phyloP scores from a whole-genome alignment of 202 grass and related monocot genomes.

The Dendrocalamus latiflorus region DNA sequence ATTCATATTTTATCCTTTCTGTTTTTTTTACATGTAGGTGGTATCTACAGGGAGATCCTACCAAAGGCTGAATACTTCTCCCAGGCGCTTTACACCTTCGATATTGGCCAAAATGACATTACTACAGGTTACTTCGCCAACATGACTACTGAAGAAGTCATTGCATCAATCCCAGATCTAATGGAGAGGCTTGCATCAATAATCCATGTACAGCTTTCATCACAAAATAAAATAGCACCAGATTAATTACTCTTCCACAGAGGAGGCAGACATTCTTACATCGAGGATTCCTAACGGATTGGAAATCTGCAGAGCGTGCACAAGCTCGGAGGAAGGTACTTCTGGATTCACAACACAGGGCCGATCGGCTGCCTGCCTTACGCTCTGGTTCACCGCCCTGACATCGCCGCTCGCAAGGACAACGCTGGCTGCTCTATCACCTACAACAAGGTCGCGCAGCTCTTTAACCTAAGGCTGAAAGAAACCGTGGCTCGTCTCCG shows the following conservation, averaged over 20 bases:
- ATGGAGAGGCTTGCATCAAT: conserved; percentile 56
- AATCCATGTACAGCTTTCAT: conserved; percentile 40
- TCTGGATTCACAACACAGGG: conserved; percentile 92
- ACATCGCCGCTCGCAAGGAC: conserved; percentile 28
- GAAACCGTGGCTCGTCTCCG: conserved; percentile 59
- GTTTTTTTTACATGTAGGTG: conserved; percentile 30
- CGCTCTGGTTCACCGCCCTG: conserved; percentile 39
- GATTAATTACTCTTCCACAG: background rate
- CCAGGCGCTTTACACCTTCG: conserved; percentile 84
- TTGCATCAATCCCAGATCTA: conserved; percentile 60
- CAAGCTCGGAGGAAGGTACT: conserved; percentile 50
- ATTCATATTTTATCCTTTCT: too few species aligned
- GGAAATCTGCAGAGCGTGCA: conserved; percentile 37
- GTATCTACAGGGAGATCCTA: conserved; percentile 60
- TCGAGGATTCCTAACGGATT: background rate
- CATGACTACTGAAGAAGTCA: conserved; percentile 48
- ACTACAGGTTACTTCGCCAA: conserved; percentile 63
- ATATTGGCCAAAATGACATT: conserved; percentile 87
- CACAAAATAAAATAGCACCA: background rate
- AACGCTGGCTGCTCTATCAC: conserved; percentile 43
- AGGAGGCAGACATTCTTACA: background rate
- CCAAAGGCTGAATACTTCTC: conserved; percentile 71
- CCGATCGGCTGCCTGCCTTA: conserved; percentile 82
- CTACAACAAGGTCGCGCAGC: conserved; percentile 66
- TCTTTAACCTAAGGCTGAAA: conserved; percentile 63